Evolutionary conservation across 495 filamentous ascomycete genomes (phyloP).

Genomic region (Penicillium fimorum): DNA sequence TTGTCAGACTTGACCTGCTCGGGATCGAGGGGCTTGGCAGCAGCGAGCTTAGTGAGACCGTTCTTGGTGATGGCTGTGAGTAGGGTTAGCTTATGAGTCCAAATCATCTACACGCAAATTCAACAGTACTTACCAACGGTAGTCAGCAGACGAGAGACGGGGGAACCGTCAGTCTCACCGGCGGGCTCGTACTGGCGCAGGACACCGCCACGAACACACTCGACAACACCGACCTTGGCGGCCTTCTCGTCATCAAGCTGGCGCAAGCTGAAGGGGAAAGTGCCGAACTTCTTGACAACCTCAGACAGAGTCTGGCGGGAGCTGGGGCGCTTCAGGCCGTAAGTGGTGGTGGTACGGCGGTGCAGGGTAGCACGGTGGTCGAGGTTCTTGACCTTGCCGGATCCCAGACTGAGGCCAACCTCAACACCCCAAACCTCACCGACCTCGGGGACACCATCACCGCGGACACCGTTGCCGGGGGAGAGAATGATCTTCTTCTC

Average conservation of each 20-base stretch:
- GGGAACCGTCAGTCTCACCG: constrained; percentile 80
- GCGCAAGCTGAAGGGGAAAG: constrained; percentile 95
- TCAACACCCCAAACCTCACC: constrained; percentile 98
- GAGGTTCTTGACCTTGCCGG: constrained; percentile 89
- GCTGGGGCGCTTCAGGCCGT: constrained; percentile 85
- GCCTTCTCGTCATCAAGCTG: constrained; percentile 96
- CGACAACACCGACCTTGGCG: constrained; percentile 92
- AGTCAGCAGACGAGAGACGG: constrained; percentile 82
- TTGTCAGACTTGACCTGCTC: constrained; percentile 87
- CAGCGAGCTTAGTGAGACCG: constrained; percentile 79
- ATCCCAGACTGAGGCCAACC: constrained; percentile 84
- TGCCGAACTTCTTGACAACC: constrained; percentile 92
- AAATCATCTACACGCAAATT: constrained; percentile 12
- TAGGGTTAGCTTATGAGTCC: constrained; percentile 13
- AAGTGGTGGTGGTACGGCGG: constrained; percentile 86
- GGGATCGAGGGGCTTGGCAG: constrained; percentile 68
- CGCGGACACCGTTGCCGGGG: constrained; percentile 80
- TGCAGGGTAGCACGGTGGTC: constrained; percentile 87
- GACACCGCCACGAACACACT: constrained; percentile 88
- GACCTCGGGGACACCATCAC: constrained; percentile 85
- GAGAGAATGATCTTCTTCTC: constrained; percentile 97
- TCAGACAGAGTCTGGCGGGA: constrained; percentile 88
- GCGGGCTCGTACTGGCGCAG: constrained; percentile 93
- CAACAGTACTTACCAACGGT: constrained; percentile 72
- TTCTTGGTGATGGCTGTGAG: constrained; percentile 91